These are phyloP conservation scores for Globisporangium ultimum DNA, from an alignment of 352 stramenopile genomes.

Conservation along the genomic window DNA sequence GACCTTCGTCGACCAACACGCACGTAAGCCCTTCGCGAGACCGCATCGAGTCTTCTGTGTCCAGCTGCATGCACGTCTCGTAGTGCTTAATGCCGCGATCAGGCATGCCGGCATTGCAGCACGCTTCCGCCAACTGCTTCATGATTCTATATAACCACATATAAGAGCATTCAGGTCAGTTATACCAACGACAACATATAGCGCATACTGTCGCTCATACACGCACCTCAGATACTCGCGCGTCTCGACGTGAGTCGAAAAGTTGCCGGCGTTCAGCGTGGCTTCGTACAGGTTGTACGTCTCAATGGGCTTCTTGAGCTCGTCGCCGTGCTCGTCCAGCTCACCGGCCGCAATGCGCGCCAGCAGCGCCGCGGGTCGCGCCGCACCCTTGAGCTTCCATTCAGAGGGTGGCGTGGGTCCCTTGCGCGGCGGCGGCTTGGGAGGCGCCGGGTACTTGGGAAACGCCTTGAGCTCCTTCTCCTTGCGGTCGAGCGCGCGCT, in stretches of 20 bases:
- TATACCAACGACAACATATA: too few relatives aligned
- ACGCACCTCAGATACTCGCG: slow-evolving; percentile 64
- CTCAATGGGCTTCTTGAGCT: slow-evolving; percentile 70
- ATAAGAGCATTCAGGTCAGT: not conserved
- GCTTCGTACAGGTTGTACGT: slow-evolving; percentile 75
- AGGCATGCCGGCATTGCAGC: slow-evolving; percentile 65
- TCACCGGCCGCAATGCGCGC: slow-evolving; percentile 78
- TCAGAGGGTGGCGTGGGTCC: slow-evolving; percentile 54
- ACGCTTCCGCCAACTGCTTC: slow-evolving; percentile 70
- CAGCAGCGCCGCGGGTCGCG: slow-evolving; percentile 61
- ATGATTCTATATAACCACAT: slow-evolving; percentile 30
- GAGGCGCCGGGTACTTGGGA: slow-evolving; percentile 34
- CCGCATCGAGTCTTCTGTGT: slow-evolving; percentile 55
- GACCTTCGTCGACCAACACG: slow-evolving; percentile 76
- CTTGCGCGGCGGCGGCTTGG: slow-evolving; percentile 40
- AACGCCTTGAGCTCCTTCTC: slow-evolving; percentile 61
- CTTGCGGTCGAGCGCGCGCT: slow-evolving; percentile 70
- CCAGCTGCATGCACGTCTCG: slow-evolving; percentile 72
- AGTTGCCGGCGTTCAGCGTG: slow-evolving; percentile 39
- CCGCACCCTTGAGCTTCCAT: slow-evolving; percentile 82
- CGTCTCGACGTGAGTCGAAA: slow-evolving; percentile 61
- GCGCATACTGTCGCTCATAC: not conserved
- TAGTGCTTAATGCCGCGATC: slow-evolving; percentile 83
- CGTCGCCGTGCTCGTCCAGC: slow-evolving; percentile 70
- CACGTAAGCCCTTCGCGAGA: slow-evolving; percentile 71